Percentiles rank a stretch among this genome's conserved stretches.
phyloP scores from a whole-genome alignment of 2,329 filamentous ascomycete genomes.

The Cladosporium sp. region DNA sequence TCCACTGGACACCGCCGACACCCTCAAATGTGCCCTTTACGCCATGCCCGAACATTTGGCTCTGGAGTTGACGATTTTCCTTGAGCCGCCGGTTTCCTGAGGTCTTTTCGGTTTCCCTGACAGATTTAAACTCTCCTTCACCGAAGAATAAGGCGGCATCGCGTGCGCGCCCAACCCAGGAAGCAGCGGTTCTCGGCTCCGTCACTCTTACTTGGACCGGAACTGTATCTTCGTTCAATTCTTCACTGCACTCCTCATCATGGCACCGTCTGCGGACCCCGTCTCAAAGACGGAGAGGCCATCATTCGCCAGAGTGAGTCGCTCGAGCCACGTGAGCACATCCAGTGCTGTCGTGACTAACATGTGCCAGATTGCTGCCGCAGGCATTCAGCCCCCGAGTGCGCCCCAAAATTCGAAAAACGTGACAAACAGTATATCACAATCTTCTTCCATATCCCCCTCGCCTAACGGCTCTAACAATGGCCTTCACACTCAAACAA shows the following conservation, averaged over 20 bases:
- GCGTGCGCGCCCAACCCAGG: slow-evolving; percentile 29
- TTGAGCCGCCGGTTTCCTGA: slow-evolving; percentile 47
- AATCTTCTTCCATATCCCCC: slow-evolving; percentile 16
- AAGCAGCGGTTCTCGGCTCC: slow-evolving; percentile 32
- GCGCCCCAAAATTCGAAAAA: slow-evolving; percentile 22
- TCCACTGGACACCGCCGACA: slow-evolving; percentile 9
- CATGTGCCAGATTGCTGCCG: slow-evolving; percentile 26
- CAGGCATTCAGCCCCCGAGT: slow-evolving; percentile 26
- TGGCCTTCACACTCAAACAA: background rate
- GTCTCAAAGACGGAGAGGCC: slow-evolving; percentile 27
- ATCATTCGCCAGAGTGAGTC: slow-evolving; percentile 35
- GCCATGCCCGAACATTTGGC: slow-evolving; percentile 47
- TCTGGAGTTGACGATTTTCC: slow-evolving; percentile 44
- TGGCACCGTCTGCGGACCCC: slow-evolving; percentile 28
- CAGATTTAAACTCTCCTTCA: slow-evolving; percentile 21
- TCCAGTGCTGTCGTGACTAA: slow-evolving; percentile 1
- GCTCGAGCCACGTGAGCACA: background rate
- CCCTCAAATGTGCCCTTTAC: slow-evolving; percentile 41
- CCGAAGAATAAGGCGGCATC: slow-evolving; percentile 26
- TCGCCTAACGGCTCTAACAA: slow-evolving; percentile 7
- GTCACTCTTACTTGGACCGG: slow-evolving; percentile 18
- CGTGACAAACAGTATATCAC: slow-evolving; percentile 10
- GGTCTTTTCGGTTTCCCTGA: slow-evolving; percentile 25
- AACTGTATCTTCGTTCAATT: slow-evolving; percentile 8
- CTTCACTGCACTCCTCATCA: slow-evolving; percentile 22